These are phyloP conservation scores for Lepidium aucheri DNA, from an alignment of 345 rosid species.

Conservation along the genomic window DNA sequence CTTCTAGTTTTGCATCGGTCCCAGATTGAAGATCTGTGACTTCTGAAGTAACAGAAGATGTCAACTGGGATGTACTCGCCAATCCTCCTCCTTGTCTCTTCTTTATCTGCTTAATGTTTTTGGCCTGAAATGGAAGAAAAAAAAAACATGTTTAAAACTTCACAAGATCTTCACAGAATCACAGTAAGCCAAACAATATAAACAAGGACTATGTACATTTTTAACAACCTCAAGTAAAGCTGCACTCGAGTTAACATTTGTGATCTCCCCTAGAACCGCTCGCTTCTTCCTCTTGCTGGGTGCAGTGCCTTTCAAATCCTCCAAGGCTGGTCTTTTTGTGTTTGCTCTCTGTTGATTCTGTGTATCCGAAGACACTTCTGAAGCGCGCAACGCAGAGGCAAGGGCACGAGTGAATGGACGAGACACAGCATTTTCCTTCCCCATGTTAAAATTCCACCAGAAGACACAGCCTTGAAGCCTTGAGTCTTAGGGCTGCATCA, in stretches of 20 bases:
- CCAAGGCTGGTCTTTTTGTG: constrained; percentile 50
- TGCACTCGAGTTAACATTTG: constrained; percentile 50
- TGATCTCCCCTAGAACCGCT: constrained; percentile 63
- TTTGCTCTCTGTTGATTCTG: constrained; percentile 38
- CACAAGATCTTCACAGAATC: constrained; percentile 3
- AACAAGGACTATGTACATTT: not conserved
- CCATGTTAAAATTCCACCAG: constrained; percentile 41
- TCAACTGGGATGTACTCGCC: constrained; percentile 31
- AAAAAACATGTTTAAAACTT: constrained; percentile 2
- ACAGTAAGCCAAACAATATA: not conserved
- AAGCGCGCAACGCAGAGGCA: constrained; percentile 49
- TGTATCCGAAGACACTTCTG: constrained; percentile 22
- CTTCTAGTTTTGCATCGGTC: constrained; percentile 5
- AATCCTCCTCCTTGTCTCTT: constrained; percentile 20
- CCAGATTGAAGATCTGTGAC: constrained; percentile 19
- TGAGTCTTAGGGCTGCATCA: constrained; percentile 12
- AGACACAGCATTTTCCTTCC: constrained; percentile 40
- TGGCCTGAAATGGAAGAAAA: constrained; percentile 30
- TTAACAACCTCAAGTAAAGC: constrained; percentile 44
- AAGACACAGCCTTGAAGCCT: constrained; percentile 31
- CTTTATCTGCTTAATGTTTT: constrained; percentile 40
- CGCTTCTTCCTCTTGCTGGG: constrained; percentile 41
- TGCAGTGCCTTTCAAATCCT: constrained; percentile 32
- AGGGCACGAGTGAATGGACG: constrained; percentile 64
- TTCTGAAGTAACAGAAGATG: constrained; percentile 28